Evolutionary conservation across 2,329 filamentous ascomycete genomes (phyloP), one percentile per base, ranked within the genome.

Genomic region (Colletotrichum sp.): DNA sequence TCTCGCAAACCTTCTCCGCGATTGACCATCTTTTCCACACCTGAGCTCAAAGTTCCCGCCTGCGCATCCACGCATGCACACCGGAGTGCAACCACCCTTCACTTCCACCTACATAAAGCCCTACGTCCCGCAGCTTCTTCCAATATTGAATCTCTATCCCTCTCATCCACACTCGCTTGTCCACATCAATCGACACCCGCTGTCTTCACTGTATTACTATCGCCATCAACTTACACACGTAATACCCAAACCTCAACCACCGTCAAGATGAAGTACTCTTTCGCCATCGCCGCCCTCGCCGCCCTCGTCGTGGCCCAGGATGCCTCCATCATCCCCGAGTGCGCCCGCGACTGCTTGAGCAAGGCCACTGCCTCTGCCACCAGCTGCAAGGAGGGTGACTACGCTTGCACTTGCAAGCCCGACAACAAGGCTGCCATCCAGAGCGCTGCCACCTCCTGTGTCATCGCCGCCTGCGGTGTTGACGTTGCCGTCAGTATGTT

Each of bases 401-500:
- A 80, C 73, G 32, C 67, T 36, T 80, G 80, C 74, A 67, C 78
- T 57, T 87, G 86, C 75, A 77, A 84, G 79, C 83, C 84, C 80
- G 76, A 81, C 72, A 80, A 81, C 82, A 82, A 86, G 78, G 75
- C 77, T 39, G 68, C 76, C 16, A 75, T 87, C 80, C 81, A 82
- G 77, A 68, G 74, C 52, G 77, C 71, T 39, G 84, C 84, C 77
- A 85, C 83, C 63, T 15, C 59, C 72, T 87, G 85, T 76, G 83
- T 87, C 71, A 75, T 87, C 72, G 62, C 76, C 5, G 78, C 81
- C 70, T 87, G 86, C 78, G 84, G 85, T 75, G 57, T 81, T 57
- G 83, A 85, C 39, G 80, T 80, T 74, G 84, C 85, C 79, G 32
- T 86, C 68, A 81, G 85, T 87, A 84, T 65, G 85, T 85, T 36